Conservation (phyloP, 805 yeast species). For the Teunomyces kruisii region DNA sequence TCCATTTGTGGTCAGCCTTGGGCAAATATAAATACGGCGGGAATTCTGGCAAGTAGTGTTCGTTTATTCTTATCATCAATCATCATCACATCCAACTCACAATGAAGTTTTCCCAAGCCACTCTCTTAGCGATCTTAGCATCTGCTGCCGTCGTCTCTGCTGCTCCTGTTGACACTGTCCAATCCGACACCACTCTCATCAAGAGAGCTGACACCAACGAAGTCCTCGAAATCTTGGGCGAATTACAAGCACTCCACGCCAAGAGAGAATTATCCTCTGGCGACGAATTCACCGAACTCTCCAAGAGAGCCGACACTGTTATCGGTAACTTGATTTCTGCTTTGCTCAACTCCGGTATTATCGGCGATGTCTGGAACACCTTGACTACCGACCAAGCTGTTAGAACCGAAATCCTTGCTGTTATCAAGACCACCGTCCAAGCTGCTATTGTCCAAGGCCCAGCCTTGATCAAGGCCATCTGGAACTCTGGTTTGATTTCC, state of each 20-base stretch:
- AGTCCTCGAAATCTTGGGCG: conserved; percentile 31
- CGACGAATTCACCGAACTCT: conserved; percentile 25
- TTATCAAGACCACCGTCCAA: conserved; percentile 31
- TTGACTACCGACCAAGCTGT: conserved; percentile 34
- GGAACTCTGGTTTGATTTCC: conserved; percentile 40
- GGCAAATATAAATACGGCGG: conserved; percentile 1
- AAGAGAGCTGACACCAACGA: conserved; percentile 37
- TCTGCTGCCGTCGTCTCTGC: conserved; percentile 36
- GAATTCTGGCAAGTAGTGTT: neutral
- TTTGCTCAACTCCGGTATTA: conserved; percentile 37
- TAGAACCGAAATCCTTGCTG: conserved; percentile 21
- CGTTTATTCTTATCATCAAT: conserved; percentile 1
- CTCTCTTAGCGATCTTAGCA: conserved; percentile 41
- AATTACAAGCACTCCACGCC: conserved; percentile 31
- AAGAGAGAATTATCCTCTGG: conserved; percentile 37
- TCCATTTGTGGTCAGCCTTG: neutral
- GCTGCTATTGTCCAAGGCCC: conserved; percentile 41
- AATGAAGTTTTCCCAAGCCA: conserved; percentile 43
- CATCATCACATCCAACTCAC: conserved; percentile 3
- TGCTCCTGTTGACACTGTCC: conserved; percentile 23
- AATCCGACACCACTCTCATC: conserved; percentile 25
- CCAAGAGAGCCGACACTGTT: conserved; percentile 36
- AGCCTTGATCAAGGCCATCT: conserved; percentile 39
- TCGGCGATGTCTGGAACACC: conserved; percentile 33
- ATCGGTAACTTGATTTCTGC: conserved; percentile 38